These are phyloP conservation scores for Alternaria metachromatica DNA, from an alignment of 2,329 filamentous ascomycete species.

Conservation along the genomic window DNA sequence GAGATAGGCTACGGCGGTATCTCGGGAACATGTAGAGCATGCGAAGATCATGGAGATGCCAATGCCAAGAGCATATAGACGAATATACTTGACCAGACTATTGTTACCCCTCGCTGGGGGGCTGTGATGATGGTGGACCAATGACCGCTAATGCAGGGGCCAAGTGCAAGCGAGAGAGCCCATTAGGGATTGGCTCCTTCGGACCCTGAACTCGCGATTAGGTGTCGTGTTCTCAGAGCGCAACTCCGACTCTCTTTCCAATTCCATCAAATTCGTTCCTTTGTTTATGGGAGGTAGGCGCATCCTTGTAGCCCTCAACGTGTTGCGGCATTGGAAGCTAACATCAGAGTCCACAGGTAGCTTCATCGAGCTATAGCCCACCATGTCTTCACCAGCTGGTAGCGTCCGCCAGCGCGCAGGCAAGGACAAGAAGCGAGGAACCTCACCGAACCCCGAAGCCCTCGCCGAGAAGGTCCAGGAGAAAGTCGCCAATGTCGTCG, in stretches of 20 bases:
- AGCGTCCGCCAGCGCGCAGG: slow-evolving; percentile 46
- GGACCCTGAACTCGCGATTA: slow-evolving; percentile 29
- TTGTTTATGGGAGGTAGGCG: slow-evolving; percentile 31
- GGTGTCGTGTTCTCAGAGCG: slow-evolving; percentile 29
- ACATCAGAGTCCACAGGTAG: slow-evolving; percentile 30
- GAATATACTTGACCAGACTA: neutral
- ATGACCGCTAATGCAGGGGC: slow-evolving; percentile 14
- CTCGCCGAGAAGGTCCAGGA: slow-evolving; percentile 39
- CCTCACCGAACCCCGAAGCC: slow-evolving; percentile 45
- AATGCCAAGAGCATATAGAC: slow-evolving; percentile 8
- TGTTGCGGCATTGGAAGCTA: slow-evolving; percentile 12
- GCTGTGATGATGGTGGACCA: slow-evolving; percentile 9
- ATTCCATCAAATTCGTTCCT: slow-evolving; percentile 23
- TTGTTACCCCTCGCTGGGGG: slow-evolving; percentile 7
- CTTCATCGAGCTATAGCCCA: slow-evolving; percentile 33
- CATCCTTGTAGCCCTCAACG: slow-evolving; percentile 5
- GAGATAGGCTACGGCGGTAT: neutral
- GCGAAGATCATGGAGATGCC: neutral
- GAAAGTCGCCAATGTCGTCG: slow-evolving; percentile 35
- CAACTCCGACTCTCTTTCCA: slow-evolving; percentile 26
- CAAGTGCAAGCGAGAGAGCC: slow-evolving; percentile 15
- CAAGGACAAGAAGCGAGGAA: slow-evolving; percentile 49
- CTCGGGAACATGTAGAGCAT: neutral
- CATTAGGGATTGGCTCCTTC: slow-evolving; percentile 10
- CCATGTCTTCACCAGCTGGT: slow-evolving; percentile 48